phyloP scores from a whole-genome alignment of 1,139 yeast genomes.

The Geotrichum histeridarum region DNA sequence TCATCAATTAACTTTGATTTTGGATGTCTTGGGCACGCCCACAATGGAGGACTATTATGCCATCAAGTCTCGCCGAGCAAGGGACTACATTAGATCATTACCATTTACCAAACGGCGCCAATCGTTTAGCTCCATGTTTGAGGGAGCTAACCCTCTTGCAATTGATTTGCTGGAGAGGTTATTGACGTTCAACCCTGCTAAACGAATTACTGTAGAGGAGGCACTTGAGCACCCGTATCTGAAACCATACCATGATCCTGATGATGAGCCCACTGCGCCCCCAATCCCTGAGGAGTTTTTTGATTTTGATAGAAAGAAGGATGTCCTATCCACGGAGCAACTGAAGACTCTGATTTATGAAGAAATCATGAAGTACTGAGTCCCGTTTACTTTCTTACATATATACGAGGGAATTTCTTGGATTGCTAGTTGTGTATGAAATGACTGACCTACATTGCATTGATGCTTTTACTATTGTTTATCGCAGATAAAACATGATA shows the following conservation, averaged over 20 bases:
- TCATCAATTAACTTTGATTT: conserved; percentile 78
- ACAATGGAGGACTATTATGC: conserved; percentile 71
- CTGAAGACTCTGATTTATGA: conserved; percentile 64
- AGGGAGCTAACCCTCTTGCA: conserved; percentile 59
- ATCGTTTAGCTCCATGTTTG: conserved; percentile 53
- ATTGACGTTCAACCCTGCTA: conserved; percentile 72
- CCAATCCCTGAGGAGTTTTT: conserved; percentile 76
- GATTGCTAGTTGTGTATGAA: background rate
- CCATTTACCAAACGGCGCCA: conserved; percentile 58
- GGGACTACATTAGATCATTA: conserved; percentile 73
- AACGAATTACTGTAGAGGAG: conserved; percentile 72
- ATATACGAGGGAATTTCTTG: too few relatives aligned
- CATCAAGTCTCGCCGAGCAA: conserved; percentile 77
- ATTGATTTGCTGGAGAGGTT: conserved; percentile 70
- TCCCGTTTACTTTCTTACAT: too few relatives aligned
- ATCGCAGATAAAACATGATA: too few relatives aligned
- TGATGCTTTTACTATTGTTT: background rate
- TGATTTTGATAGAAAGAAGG: conserved; percentile 72
- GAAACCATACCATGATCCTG: conserved; percentile 69
- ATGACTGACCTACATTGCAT: background rate
- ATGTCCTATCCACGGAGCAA: conserved; percentile 62
- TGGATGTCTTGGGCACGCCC: conserved; percentile 90
- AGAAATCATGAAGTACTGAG: conserved; percentile 43
- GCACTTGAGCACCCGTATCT: conserved; percentile 83
- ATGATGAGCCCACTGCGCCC: conserved; percentile 73